Evolutionary conservation across 805 yeast species (phyloP).

Genomic region (Teunomyces pallodes): DNA sequence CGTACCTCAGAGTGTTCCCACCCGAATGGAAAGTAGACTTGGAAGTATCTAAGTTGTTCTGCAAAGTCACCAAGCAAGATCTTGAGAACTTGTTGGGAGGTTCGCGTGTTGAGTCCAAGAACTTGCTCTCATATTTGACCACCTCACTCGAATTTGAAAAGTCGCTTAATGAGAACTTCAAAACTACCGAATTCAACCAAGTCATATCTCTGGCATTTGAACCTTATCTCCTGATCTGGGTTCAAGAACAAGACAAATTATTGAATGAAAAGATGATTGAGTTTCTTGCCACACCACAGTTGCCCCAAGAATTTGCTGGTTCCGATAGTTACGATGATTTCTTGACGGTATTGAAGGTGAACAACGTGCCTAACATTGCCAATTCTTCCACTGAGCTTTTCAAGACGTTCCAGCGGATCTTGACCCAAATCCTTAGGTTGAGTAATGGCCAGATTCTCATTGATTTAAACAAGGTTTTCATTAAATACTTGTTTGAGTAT

Average conservation of each 20-base stretch:
- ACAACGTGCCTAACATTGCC: slow-evolving; percentile 63
- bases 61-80: slow-evolving; percentile 68
- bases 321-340: slow-evolving; percentile 22
- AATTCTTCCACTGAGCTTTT: slow-evolving; percentile 88
- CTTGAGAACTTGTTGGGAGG: slow-evolving; percentile 51
- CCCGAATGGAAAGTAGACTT: slow-evolving; percentile 66
- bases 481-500: slow-evolving; percentile 57
- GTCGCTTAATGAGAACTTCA: slow-evolving; percentile 62
- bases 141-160: slow-evolving; percentile 83
- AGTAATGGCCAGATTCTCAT: slow-evolving; percentile 47
- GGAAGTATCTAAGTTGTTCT: slow-evolving; percentile 59
- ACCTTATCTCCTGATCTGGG: slow-evolving; percentile 84
- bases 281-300: slow-evolving; percentile 56
- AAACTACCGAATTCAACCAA: slow-evolving; percentile 42
- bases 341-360: slow-evolving; percentile 39
- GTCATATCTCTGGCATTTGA: slow-evolving; percentile 68
- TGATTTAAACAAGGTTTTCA: slow-evolving; percentile 56
- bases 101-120: slow-evolving; percentile 53
- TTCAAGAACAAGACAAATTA: slow-evolving; percentile 71
- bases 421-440: slow-evolving; percentile 57
- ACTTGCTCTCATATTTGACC: slow-evolving; percentile 65
- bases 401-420: slow-evolving; percentile 66
- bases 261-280: slow-evolving; percentile 62
- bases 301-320: slow-evolving; percentile 40
- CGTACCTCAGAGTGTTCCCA: slow-evolving; percentile 59